Conservation (phyloP, 768 basidiomycete genomes). For the Kwoniella sp. region DNA sequence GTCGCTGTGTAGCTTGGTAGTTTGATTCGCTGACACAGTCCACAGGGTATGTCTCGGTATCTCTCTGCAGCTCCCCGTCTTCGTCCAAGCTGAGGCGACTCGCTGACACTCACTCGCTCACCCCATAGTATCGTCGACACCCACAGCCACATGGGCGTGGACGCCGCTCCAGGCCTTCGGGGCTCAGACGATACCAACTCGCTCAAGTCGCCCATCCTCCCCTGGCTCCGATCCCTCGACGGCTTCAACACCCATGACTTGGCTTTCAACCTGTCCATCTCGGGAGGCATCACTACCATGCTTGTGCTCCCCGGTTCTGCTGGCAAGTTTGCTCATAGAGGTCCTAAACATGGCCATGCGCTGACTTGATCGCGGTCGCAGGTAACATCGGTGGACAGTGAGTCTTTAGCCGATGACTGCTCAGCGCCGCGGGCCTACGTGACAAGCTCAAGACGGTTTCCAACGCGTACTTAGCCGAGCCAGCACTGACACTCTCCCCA, state of each 20-base stretch:
- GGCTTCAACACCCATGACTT: conserved; percentile 81
- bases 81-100: too few species aligned
- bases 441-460: too few species aligned
- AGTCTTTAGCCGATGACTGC: too few species aligned
- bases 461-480: neutral
- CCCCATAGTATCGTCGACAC: conserved; percentile 56
- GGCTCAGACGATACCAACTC: conserved; percentile 63
- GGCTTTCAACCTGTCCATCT: conserved; percentile 65
- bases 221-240: conserved; percentile 69
- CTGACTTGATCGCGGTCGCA: neutral
- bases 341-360: neutral
- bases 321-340: neutral
- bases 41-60: neutral
- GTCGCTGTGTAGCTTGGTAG: neutral
- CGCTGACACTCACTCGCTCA: neutral
- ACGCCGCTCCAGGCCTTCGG: conserved; percentile 58
- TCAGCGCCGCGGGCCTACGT: too few species aligned
- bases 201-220: conserved; percentile 58
- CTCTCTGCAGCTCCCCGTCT: neutral
- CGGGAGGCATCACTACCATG: conserved; percentile 82
- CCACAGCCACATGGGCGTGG: conserved; percentile 74
- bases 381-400: conserved; percentile 60
- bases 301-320: conserved; percentile 68
- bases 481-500: neutral
- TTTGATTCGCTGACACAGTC: neutral